phyloP scores from a whole-genome alignment of 352 stramenopile species.

The Phytophthora constricta region DNA sequence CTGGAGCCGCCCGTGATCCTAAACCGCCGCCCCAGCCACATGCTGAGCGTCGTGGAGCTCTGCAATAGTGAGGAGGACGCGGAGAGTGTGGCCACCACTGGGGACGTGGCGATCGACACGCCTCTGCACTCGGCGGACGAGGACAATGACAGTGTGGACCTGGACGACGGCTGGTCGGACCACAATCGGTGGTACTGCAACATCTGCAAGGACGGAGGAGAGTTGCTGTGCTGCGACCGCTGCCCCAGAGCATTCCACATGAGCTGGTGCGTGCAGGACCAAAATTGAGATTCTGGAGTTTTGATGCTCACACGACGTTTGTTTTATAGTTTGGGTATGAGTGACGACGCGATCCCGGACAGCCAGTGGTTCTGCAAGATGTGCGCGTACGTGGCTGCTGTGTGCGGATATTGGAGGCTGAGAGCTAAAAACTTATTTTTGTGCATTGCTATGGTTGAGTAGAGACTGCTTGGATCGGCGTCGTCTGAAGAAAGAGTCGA shows the following conservation, averaged over 20 bases:
- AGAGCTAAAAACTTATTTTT: not conserved
- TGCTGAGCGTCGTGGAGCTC: conserved; percentile 83
- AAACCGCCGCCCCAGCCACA: conserved; percentile 46
- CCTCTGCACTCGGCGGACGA: conserved; percentile 43
- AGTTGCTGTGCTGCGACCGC: conserved; percentile 91
- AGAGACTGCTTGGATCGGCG: conserved; percentile 84
- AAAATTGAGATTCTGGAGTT: not conserved
- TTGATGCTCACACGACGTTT: conserved; percentile 11
- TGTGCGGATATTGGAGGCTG: not conserved
- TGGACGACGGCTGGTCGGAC: conserved; percentile 79
- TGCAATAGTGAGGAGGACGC: conserved; percentile 67
- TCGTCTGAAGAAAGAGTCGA: conserved; percentile 74
- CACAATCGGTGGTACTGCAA: conserved; percentile 93
- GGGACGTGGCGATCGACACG: conserved; percentile 43
- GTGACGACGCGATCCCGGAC: conserved; percentile 75
- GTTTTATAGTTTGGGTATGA: conserved; percentile 70
- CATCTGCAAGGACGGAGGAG: conserved; percentile 89
- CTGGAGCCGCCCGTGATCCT: conserved; percentile 12
- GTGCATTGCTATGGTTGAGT: not conserved
- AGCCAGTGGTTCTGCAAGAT: conserved; percentile 91
- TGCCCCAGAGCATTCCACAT: conserved; percentile 95
- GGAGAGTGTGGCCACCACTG: conserved; percentile 33
- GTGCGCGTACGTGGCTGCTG: conserved; percentile 66
- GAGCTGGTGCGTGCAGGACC: conserved; percentile 60
- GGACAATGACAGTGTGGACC: conserved; percentile 46